Percentiles rank a stretch among this genome's conserved stretches.
These are phyloP conservation scores for Myrmaecium sp. DNA, from an alignment of 2,329 filamentous ascomycete species.

Conservation along the genomic window DNA sequence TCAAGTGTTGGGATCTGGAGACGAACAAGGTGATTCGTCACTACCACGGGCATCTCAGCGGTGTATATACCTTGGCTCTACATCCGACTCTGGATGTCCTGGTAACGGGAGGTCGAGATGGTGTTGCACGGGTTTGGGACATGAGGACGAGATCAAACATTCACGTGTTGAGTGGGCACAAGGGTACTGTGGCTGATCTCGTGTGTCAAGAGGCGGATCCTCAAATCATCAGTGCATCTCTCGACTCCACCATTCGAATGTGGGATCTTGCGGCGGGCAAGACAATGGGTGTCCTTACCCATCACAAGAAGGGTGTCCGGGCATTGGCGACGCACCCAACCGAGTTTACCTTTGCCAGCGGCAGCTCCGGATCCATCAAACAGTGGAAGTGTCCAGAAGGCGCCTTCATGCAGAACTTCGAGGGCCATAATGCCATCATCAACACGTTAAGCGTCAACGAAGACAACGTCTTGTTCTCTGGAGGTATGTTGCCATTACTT, in stretches of 20 bases:
- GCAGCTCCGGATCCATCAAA: slow-evolving; percentile 86
- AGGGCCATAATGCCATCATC: slow-evolving; percentile 90
- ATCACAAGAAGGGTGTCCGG: slow-evolving; percentile 95
- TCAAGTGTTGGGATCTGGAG: slow-evolving; percentile 98
- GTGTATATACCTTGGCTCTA: slow-evolving; percentile 84
- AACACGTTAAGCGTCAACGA: slow-evolving; percentile 88
- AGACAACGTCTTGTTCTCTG: slow-evolving; percentile 87
- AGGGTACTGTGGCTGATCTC: slow-evolving; percentile 73
- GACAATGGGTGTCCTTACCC: slow-evolving; percentile 86
- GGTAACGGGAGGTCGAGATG: slow-evolving; percentile 86
- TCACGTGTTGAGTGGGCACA: slow-evolving; percentile 83
- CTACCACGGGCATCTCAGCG: slow-evolving; percentile 92
- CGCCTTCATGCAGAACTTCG: slow-evolving; percentile 98
- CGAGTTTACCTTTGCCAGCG: slow-evolving; percentile 92
- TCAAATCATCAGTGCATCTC: slow-evolving; percentile 82
- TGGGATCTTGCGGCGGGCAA: slow-evolving; percentile 97
- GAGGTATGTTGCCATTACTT: slow-evolving; percentile 28
- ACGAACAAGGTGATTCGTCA: slow-evolving; percentile 99
- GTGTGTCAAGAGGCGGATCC: slow-evolving; percentile 93
- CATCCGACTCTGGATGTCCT: slow-evolving; percentile 91
- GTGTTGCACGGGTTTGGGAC: slow-evolving; percentile 91
- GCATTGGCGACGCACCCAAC: slow-evolving; percentile 69
- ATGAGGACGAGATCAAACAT: slow-evolving; percentile 95
- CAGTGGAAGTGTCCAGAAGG: slow-evolving; percentile 99
- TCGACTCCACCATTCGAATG: slow-evolving; percentile 78